A percentile compares a stretch with the other conserved stretches of the same genome.
Evolutionary conservation across 441 rosid genomes (phyloP).

Genomic region (Dalechampia spathulata): DNA sequence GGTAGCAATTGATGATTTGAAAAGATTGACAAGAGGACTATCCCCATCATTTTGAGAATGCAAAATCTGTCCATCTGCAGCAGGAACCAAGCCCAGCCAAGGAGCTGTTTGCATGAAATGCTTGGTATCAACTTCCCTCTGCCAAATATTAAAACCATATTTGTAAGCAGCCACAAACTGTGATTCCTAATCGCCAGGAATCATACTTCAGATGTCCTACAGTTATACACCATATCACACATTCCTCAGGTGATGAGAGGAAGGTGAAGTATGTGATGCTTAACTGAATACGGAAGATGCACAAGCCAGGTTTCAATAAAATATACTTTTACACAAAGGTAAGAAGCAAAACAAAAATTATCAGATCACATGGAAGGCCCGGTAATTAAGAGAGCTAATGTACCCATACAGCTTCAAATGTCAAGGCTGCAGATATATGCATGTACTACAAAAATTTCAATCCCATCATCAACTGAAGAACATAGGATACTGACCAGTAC

Average conservation of each 20-base stretch:
- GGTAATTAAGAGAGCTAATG: neutral
- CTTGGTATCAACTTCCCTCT: slow-evolving; percentile 89
- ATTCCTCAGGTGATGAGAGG: neutral
- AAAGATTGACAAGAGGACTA: slow-evolving; percentile 87
- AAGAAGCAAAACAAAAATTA: neutral
- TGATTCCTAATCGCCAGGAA: slow-evolving; percentile 4
- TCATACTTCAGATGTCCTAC: no score
- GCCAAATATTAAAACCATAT: slow-evolving; percentile 21
- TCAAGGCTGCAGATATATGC: neutral
- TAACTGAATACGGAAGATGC: neutral
- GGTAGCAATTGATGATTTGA: slow-evolving; percentile 80
- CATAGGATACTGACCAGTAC: slow-evolving; percentile 65
- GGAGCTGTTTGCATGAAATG: slow-evolving; percentile 96
- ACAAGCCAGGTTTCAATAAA: neutral
- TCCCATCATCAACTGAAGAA: slow-evolving; percentile 16
- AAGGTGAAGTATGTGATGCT: neutral
- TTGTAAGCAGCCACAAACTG: slow-evolving; percentile 20
- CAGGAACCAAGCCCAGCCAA: slow-evolving; percentile 89
- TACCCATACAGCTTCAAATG: neutral
- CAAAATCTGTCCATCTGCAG: slow-evolving; percentile 79
- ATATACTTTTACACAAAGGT: slow-evolving; percentile 1
- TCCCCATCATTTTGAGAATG: slow-evolving; percentile 74
- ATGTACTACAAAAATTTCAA: neutral
- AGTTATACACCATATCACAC: neutral
- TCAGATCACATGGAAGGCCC: neutral